These are phyloP conservation scores for Plasmopara muralis DNA, from an alignment of 352 stramenopile genomes.

Conservation along the genomic window DNA sequence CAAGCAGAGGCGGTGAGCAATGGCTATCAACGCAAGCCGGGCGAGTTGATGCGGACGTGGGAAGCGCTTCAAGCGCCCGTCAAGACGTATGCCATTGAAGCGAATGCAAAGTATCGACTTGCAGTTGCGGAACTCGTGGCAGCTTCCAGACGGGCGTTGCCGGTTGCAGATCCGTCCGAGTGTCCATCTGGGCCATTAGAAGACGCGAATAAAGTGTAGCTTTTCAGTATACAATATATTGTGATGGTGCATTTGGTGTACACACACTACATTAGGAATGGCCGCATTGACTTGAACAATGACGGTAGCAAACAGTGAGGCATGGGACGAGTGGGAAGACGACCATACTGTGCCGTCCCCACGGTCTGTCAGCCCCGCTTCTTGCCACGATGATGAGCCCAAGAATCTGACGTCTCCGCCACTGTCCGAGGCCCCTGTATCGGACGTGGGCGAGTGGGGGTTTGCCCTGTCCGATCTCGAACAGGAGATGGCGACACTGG, in stretches of 20 bases:
- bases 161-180: conserved; percentile 1
- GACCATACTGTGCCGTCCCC: not conserved
- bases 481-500: conserved; percentile 28
- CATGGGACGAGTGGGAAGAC: conserved; percentile 54
- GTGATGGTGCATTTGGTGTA: no score
- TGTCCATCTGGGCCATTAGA: no score
- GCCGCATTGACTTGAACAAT: conserved; percentile 2
- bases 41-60: conserved; percentile 64
- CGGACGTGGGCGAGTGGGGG: conserved; percentile 17
- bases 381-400: conserved; percentile 1
- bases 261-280: no score
- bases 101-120: conserved; percentile 57
- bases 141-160: conserved; percentile 27
- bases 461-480: conserved; percentile 39
- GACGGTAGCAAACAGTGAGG: conserved; percentile 12
- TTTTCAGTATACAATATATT: no score
- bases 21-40: conserved; percentile 28
- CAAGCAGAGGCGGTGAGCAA: conserved; percentile 43
- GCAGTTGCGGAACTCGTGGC: conserved; percentile 41
- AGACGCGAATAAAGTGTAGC: no score
- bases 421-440: conserved; percentile 2
- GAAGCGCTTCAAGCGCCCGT: conserved; percentile 60
- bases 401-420: conserved; percentile 9
- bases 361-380: not conserved
- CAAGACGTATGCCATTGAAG: conserved; percentile 68